Percentiles rank a stretch among this genome's conserved stretches.
phyloP scores from a whole-genome alignment of 2,329 filamentous ascomycete genomes.

The Orbilia blumenaviensis region DNA sequence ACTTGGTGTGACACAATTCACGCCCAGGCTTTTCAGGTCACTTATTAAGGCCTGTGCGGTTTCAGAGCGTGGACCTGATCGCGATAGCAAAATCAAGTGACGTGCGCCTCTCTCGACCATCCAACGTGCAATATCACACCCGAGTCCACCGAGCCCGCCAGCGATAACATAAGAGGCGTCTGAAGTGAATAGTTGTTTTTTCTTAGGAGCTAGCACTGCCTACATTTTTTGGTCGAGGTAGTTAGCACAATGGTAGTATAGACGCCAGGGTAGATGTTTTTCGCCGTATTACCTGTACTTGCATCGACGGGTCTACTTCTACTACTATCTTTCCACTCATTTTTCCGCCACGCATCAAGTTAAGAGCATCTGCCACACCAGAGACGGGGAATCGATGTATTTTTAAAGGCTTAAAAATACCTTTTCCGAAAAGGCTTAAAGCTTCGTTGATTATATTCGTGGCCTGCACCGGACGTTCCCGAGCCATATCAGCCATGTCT shows the following conservation, averaged over 20 bases:
- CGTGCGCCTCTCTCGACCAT: conserved; percentile 66
- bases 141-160: conserved; percentile 69
- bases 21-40: conserved; percentile 5
- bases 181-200: not conserved
- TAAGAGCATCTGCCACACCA: conserved; percentile 61
- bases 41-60: not conserved
- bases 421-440: not conserved
- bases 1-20: conserved; percentile 10
- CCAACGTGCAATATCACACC: conserved; percentile 66
- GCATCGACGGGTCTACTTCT: not conserved
- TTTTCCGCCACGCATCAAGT: conserved; percentile 62
- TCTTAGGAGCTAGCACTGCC: conserved; percentile 4
- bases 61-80: conserved; percentile 61
- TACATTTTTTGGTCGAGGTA: conserved; percentile 61
- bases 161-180: conserved; percentile 67
- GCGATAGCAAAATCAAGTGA: conserved; percentile 68
- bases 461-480: conserved; percentile 5
- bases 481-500: conserved; percentile 13
- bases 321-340: conserved; percentile 65
- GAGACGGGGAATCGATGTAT: conserved; percentile 56
- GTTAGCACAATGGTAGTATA: not conserved
- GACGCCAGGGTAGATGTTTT: not conserved
- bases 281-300: not conserved
- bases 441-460: not conserved
- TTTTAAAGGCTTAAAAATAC: conserved; percentile 43